These are phyloP conservation scores for Selaginella tamariscina DNA, from an alignment of 75 land plant species.

Conservation along the genomic window DNA sequence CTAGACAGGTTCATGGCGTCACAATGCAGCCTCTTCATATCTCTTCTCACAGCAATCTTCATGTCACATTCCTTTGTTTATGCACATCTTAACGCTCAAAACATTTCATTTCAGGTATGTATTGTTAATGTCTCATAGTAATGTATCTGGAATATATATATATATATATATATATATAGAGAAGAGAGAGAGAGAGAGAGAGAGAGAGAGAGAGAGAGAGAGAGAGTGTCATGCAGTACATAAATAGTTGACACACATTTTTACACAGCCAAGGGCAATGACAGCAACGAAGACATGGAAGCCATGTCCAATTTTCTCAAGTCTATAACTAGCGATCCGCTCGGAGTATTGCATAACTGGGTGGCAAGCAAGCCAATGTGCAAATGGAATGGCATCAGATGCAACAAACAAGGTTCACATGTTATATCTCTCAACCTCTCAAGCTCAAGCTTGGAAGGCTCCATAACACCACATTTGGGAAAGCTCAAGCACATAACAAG, in stretches of 20 bases:
- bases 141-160: neutral
- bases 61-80: too few species aligned
- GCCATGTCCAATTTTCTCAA: neutral
- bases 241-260: too few species aligned
- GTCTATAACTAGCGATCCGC: neutral
- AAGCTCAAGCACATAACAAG: neutral
- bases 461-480: neutral
- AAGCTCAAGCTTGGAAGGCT: neutral
- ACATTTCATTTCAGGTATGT: neutral
- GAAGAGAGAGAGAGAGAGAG: too few species aligned
- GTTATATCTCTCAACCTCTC: neutral
- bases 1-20: too few species aligned
- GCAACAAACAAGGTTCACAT: neutral
- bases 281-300: neutral
- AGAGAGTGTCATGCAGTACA: too few species aligned
- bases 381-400: neutral
- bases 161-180: too few species aligned
- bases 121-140: neutral
- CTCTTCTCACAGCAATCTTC: too few species aligned
- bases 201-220: too few species aligned
- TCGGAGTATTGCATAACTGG: neutral
- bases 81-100: neutral
- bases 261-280: neutral
- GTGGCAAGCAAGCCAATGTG: neutral
- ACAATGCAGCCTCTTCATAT: too few species aligned